Conservation (phyloP, 108 stramenopile genomes). For the Skeletonema costatum region DNA sequence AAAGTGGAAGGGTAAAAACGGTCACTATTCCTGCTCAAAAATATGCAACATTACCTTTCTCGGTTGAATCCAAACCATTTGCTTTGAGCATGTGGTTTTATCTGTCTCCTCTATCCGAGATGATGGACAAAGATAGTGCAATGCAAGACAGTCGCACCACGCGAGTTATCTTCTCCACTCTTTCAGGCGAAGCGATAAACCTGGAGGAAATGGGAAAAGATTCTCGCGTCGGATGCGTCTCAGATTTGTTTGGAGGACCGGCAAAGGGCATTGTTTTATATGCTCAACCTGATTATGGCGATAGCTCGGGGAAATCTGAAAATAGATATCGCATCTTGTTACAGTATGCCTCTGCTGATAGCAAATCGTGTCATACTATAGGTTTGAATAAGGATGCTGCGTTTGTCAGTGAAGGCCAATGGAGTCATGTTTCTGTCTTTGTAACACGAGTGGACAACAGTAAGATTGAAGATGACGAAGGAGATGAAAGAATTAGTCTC, state of each 20-base stretch:
- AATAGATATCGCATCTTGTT: slow-evolving; percentile 22
- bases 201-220: no score
- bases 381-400: slow-evolving; percentile 4
- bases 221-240: slow-evolving; percentile 14
- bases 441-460: slow-evolving; percentile 1
- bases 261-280: slow-evolving; percentile 27
- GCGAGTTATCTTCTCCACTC: slow-evolving; percentile 35
- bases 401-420: slow-evolving; percentile 29
- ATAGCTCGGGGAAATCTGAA: neutral
- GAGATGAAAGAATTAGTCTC: slow-evolving; percentile 33
- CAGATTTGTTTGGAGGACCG: slow-evolving; percentile 25
- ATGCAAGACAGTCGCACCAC: slow-evolving; percentile 4
- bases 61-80: slow-evolving; percentile 29
- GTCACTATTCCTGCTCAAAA: slow-evolving; percentile 21
- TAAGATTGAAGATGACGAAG: neutral
- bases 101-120: slow-evolving; percentile 8
- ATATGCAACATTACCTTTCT: slow-evolving; percentile 31
- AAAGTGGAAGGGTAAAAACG: slow-evolving; percentile 4
- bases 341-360: slow-evolving; percentile 15
- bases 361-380: slow-evolving; percentile 14
- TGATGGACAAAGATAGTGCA: neutral
- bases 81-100: slow-evolving; percentile 38
- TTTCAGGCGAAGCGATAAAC: neutral
- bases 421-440: slow-evolving; percentile 33
- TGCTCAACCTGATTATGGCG: slow-evolving; percentile 32